Conservation (phyloP, 345 rosid genomes). For the Noccaea bulbosa region DNA sequence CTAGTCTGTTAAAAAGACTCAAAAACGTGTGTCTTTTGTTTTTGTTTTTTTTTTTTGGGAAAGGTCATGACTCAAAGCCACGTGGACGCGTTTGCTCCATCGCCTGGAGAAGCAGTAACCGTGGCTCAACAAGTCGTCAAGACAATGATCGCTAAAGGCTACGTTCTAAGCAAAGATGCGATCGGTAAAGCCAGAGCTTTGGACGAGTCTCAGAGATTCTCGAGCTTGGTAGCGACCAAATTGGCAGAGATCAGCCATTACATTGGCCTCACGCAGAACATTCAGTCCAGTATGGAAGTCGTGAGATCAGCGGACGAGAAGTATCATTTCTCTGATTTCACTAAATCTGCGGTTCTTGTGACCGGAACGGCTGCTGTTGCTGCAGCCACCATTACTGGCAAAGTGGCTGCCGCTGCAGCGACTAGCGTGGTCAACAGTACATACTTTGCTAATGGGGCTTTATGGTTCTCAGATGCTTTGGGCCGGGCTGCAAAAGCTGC, state of each 20-base stretch:
- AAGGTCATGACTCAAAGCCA: conserved; percentile 51
- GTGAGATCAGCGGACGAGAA: conserved; percentile 71
- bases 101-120: conserved; percentile 76
- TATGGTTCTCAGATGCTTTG: conserved; percentile 77
- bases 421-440: conserved; percentile 68
- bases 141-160: conserved; percentile 80
- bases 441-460: conserved; percentile 82
- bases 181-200: conserved; percentile 71
- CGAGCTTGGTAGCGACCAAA: conserved; percentile 65
- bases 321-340: conserved; percentile 65
- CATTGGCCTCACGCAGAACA: conserved; percentile 71
- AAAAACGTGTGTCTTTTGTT: conserved; percentile 9
- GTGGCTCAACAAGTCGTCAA: conserved; percentile 78
- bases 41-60: background rate
- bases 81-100: conserved; percentile 49
- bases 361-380: conserved; percentile 74
- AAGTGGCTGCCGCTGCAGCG: conserved; percentile 67
- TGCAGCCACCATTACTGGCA: conserved; percentile 67
- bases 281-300: conserved; percentile 61
- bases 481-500: conserved; percentile 69
- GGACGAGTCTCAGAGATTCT: conserved; percentile 66
- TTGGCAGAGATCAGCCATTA: conserved; percentile 67
- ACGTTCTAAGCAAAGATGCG: conserved; percentile 72
- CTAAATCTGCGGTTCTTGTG: conserved; percentile 64
- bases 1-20: conserved; percentile 4